Evolutionary conservation across 176 grass and related monocot genomes (phyloP).

Genomic region (Oryza meridionalis): DNA sequence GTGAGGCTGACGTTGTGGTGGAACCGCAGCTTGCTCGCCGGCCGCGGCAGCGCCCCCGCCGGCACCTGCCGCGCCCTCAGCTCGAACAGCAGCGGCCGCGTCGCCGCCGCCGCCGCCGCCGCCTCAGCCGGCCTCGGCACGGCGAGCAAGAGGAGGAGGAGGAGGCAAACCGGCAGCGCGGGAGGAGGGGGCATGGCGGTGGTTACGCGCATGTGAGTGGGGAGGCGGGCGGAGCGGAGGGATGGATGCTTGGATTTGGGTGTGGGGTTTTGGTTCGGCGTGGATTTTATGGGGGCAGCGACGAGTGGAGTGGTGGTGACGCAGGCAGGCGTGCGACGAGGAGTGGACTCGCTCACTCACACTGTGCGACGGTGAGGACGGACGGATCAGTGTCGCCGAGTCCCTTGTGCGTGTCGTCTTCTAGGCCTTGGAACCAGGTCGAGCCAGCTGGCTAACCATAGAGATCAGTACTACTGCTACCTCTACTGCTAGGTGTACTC

Average conservation of each 20-base stretch:
- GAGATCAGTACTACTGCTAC: background rate
- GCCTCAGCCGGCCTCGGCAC: background rate
- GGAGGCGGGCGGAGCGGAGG: constrained; percentile 6
- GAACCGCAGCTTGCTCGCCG: constrained; percentile 88
- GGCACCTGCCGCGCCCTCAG: constrained; percentile 63
- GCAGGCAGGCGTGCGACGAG: background rate
- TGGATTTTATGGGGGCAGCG: constrained; percentile 49
- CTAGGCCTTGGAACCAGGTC: constrained; percentile 7
- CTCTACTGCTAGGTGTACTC: background rate
- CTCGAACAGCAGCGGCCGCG: constrained; percentile 51
- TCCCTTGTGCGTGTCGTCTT: constrained; percentile 50
- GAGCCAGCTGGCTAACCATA: constrained; percentile 25
- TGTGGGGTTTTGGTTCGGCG: constrained; percentile 26
- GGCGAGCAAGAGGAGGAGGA: constrained; percentile 34
- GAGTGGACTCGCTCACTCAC: background rate
- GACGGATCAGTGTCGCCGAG: constrained; percentile 20
- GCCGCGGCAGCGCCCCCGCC: constrained; percentile 48
- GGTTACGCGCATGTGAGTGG: constrained; percentile 28
- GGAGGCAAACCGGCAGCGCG: constrained; percentile 23
- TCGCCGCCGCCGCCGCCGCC: background rate
- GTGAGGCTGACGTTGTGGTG: constrained; percentile 95
- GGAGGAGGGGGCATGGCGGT: constrained; percentile 44
- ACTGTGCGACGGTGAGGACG: background rate
- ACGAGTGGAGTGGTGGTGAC: background rate
- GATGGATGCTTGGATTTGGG: constrained; percentile 40